Percentiles rank a stretch among this genome's conserved stretches.
phyloP scores from a whole-genome alignment of 257 asterid species.

The Penstemon eatonii region DNA sequence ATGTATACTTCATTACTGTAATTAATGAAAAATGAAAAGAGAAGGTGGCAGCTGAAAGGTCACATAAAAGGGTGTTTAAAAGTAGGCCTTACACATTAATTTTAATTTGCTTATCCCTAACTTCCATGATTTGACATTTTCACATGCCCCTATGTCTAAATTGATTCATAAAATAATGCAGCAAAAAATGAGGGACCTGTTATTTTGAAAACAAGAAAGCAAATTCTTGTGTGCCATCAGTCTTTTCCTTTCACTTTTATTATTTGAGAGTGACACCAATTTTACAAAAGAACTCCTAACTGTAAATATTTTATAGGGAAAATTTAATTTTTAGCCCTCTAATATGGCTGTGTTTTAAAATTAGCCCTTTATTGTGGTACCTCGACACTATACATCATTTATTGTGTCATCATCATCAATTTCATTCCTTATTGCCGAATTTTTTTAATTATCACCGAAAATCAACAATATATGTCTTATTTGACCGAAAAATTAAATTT shows the following conservation, averaged over 20 bases:
- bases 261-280: background rate
- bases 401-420: too few species aligned
- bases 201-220: conserved; percentile 1
- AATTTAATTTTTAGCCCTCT: too few species aligned
- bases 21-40: conserved; percentile 13
- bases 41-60: conserved; percentile 30
- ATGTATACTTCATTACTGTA: background rate
- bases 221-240: background rate
- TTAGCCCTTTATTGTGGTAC: too few species aligned
- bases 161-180: conserved; percentile 10
- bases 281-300: background rate
- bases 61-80: conserved; percentile 15
- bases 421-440: too few species aligned
- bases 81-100: conserved; percentile 30
- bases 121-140: background rate
- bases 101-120: conserved; percentile 20
- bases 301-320: too few species aligned
- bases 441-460: too few species aligned
- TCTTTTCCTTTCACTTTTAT: background rate
- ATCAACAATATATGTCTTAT: too few species aligned
- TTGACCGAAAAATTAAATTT: too few species aligned
- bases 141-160: background rate
- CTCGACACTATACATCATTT: too few species aligned
- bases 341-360: too few species aligned
- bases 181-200: conserved; percentile 11